Conservation (phyloP, 768 basidiomycete genomes). For the Russula ochroleuca region DNA sequence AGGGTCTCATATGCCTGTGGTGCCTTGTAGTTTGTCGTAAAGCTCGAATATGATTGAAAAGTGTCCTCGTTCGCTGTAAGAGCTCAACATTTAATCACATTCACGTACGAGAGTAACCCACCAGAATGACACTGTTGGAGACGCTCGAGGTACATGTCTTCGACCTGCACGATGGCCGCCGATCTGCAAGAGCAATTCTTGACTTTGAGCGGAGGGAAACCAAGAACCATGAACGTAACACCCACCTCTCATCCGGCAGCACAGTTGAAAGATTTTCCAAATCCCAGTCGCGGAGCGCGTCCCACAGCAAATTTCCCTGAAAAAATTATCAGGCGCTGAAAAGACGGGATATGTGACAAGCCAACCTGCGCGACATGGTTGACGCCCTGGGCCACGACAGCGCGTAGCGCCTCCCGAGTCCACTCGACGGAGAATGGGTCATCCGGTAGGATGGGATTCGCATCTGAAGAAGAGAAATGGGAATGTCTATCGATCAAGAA, state of each 20-base stretch:
- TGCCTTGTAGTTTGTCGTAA: conserved; percentile 75
- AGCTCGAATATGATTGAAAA: conserved; percentile 80
- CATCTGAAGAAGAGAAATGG: conserved; percentile 36
- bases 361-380: conserved; percentile 62
- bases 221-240: neutral
- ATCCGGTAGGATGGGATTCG: conserved; percentile 47
- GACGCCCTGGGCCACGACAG: conserved; percentile 52
- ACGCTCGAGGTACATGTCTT: conserved; percentile 57
- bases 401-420: conserved; percentile 53
- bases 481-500: conserved; percentile 47
- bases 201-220: neutral
- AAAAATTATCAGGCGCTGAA: conserved; percentile 4
- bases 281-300: conserved; percentile 70
- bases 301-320: conserved; percentile 72
- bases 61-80: conserved; percentile 73
- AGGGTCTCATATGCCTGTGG: conserved; percentile 71
- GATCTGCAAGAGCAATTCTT: conserved; percentile 34
- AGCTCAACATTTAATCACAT: neutral
- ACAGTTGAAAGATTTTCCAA: conserved; percentile 54
- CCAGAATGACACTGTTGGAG: conserved; percentile 75
- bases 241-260: conserved; percentile 46
- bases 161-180: conserved; percentile 47
- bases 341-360: neutral
- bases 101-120: conserved; percentile 34
- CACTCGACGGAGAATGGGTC: conserved; percentile 60